These are phyloP conservation scores for Hemisphaericaspora xylofermentans DNA, from an alignment of 1,139 yeast genomes.

Conservation along the genomic window DNA sequence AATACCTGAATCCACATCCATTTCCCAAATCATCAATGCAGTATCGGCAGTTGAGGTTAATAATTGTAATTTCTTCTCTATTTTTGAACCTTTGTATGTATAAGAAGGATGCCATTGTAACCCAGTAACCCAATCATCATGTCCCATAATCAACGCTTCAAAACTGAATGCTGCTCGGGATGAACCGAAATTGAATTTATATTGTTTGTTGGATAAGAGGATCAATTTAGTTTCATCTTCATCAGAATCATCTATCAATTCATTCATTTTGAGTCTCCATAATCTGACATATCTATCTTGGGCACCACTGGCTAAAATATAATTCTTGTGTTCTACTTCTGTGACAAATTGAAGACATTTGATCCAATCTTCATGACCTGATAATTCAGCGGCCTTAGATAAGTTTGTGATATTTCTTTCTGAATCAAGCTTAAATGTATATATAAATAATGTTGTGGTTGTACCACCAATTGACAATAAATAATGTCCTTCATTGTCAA, in stretches of 20 bases:
- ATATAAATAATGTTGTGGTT: constrained; percentile 53
- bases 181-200: constrained; percentile 44
- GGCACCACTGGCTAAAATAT: constrained; percentile 77
- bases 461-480: constrained; percentile 87
- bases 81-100: constrained; percentile 5
- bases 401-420: constrained; percentile 19
- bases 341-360: constrained; percentile 65
- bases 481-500: constrained; percentile 36
- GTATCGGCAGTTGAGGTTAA: constrained; percentile 93
- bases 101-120: constrained; percentile 71
- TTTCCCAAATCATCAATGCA: constrained; percentile 93
- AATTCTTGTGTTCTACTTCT: constrained; percentile 46
- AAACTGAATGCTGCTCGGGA: constrained; percentile 61
- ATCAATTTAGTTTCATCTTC: constrained; percentile 55
- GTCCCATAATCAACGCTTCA: constrained; percentile 95
- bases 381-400: constrained; percentile 50
- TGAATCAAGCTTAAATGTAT: constrained; percentile 38
- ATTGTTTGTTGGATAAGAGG: constrained; percentile 64
- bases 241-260: constrained; percentile 54
- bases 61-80: constrained; percentile 48
- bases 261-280: constrained; percentile 71
- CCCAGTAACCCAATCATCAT: constrained; percentile 95
- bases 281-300: constrained; percentile 87
- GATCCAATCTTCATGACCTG: constrained; percentile 96
- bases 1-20: constrained; percentile 81